Base-by-base conservation (phyloP, 306 rosid species). In the Castanea sativa region DNA sequence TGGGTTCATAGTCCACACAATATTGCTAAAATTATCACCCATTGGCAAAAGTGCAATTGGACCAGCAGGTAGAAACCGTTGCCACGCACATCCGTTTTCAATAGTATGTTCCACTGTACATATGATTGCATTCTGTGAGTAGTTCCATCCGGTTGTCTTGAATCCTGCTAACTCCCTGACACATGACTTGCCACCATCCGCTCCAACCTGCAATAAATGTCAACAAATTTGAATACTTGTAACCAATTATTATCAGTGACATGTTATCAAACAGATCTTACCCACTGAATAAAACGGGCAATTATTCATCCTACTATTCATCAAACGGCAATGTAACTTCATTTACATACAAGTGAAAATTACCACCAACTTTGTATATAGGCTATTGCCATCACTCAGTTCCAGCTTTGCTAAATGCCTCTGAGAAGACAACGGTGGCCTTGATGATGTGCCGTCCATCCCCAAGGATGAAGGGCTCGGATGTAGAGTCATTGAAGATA, bases 1-100 rank as follows among this genome's bases (percentile, higher is more conserved):
- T 8, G 99, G 96, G 75, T 83, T 91, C 98, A 95, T 92, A 60
- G 96, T 95, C 99, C 98, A 95, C 75, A 95, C 99, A 81, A 95
- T 91, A 75, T 95, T 95, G 82, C 99, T 91, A 64, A 79, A 95
- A 30, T 91, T 86, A 76, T 92, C 94, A 69, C 97, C 95, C 55
- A 95, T 77, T 68, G 99, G 99, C 88, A 95, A 64, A 63, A 95
- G 93, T 67, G 99, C 97, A 83, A 92, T 87, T 80, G 98, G 98
- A 73, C 98, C 96, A 6, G 93, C 74, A 75, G 97, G 99, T 78
- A 95, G 88, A 89, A 95, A 92, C 19, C 94, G 86, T 84, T 95
- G 98, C 99, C 99, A 95, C 20, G 98, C 97, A 86, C 92, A 89
- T 20, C 6, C 83, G 74, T 91, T 95, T 84, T 84, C 92, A 55